Evolutionary conservation across 805 yeast species (phyloP).

Genomic region (Yarrowia sp.): DNA sequence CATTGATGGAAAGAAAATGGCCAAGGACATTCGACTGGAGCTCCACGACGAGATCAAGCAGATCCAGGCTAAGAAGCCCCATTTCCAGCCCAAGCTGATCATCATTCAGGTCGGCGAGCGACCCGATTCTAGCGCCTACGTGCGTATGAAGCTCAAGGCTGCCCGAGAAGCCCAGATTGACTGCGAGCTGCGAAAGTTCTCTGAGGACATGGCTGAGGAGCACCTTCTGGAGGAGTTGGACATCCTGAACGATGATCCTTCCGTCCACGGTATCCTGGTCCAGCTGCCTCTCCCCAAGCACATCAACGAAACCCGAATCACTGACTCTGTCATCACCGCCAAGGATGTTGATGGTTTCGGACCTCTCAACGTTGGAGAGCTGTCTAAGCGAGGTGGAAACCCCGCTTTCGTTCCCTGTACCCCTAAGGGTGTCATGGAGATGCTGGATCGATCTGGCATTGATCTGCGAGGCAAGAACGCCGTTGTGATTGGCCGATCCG

Average conservation of each 20-base stretch:
- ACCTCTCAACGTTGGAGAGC: slow-evolving; percentile 81
- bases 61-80: slow-evolving; percentile 32
- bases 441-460: slow-evolving; percentile 67
- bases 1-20: slow-evolving; percentile 25
- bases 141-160: slow-evolving; percentile 85
- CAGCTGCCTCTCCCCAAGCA: slow-evolving; percentile 87
- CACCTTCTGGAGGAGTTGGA: slow-evolving; percentile 56
- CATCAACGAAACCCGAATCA: slow-evolving; percentile 72
- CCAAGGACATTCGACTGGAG: slow-evolving; percentile 28
- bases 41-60: slow-evolving; percentile 30
- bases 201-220: slow-evolving; percentile 57
- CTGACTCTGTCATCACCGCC: slow-evolving; percentile 72
- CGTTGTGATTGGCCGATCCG: slow-evolving; percentile 91
- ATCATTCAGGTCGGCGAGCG: slow-evolving; percentile 88
- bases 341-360: slow-evolving; percentile 98
- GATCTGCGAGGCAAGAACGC: slow-evolving; percentile 74
- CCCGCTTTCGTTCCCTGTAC: slow-evolving; percentile 91
- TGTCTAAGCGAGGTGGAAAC: slow-evolving; percentile 77
- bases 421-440: slow-evolving; percentile 85
- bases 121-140: slow-evolving; percentile 89
- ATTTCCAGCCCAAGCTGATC: slow-evolving; percentile 67
- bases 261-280: slow-evolving; percentile 80
- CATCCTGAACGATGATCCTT: slow-evolving; percentile 64
- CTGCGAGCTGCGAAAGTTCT: slow-evolving; percentile 62
- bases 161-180: slow-evolving; percentile 77